A percentile compares a stretch with the other conserved stretches of the same genome.
Conservation (phyloP, 176 grass and related monocot genomes). For the Zea mays region DNA sequence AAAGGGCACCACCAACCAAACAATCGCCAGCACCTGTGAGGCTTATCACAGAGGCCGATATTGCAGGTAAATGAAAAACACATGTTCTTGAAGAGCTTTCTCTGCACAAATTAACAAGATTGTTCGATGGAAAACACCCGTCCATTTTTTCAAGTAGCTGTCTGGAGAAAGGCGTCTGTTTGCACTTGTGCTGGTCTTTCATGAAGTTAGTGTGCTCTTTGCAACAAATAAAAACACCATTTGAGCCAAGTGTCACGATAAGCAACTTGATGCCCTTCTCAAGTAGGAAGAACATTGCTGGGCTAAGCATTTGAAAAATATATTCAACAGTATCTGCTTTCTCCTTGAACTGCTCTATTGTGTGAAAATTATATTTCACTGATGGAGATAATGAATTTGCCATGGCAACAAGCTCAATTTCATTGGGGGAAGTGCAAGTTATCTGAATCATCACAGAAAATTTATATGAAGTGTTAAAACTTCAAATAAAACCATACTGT, state of each 20-base stretch:
- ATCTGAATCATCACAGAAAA: slow-evolving; percentile 55
- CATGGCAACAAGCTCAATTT: slow-evolving; percentile 87
- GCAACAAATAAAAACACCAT: slow-evolving; percentile 82
- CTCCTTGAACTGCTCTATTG: slow-evolving; percentile 34
- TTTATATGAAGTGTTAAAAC: slow-evolving; percentile 19
- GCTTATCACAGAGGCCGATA: slow-evolving; percentile 66
- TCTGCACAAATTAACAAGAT: slow-evolving; percentile 28
- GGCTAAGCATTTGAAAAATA: slow-evolving; percentile 80
- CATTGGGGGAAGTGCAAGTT: slow-evolving; percentile 87
- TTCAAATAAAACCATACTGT: slow-evolving; percentile 24
- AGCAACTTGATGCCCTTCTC: slow-evolving; percentile 84
- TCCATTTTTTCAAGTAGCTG: slow-evolving; percentile 53
- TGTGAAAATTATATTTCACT: slow-evolving; percentile 50
- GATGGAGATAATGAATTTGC: slow-evolving; percentile 65
- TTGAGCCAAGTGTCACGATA: slow-evolving; percentile 73
- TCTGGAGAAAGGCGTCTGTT: slow-evolving; percentile 24
- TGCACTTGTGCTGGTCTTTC: slow-evolving; percentile 46
- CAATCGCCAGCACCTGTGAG: slow-evolving; percentile 87
- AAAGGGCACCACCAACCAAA: slow-evolving; percentile 79
- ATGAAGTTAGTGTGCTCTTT: slow-evolving; percentile 43
- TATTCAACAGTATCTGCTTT: slow-evolving; percentile 45
- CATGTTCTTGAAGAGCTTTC: slow-evolving; percentile 49
- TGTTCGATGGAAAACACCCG: slow-evolving; percentile 27
- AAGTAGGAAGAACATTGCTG: slow-evolving; percentile 78
- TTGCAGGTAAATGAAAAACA: slow-evolving; percentile 79